These are phyloP conservation scores for Alternaria hordeiaustralica DNA, from an alignment of 2,329 filamentous ascomycete genomes.

Conservation along the genomic window DNA sequence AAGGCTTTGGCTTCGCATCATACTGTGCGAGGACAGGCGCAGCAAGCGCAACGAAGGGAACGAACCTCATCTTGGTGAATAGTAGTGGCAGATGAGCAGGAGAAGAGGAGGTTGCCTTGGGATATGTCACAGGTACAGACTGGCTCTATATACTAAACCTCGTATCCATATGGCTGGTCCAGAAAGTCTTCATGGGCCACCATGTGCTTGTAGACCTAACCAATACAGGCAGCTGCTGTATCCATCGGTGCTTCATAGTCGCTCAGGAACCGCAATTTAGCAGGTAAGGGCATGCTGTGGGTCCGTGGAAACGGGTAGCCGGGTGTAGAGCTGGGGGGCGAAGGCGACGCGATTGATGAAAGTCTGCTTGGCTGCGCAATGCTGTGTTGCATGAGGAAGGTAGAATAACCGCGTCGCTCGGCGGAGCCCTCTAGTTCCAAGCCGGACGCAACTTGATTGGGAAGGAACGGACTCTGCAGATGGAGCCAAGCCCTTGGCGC, in stretches of 20 bases:
- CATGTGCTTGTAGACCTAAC: constrained; percentile 17
- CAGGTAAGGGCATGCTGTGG: constrained; percentile 7
- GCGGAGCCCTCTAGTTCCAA: constrained; percentile 19
- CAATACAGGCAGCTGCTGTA: constrained; percentile 32
- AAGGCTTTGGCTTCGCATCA: constrained; percentile 11
- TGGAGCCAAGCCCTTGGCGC: constrained; percentile 18
- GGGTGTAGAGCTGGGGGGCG: constrained; percentile 17
- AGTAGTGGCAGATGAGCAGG: constrained; percentile 8
- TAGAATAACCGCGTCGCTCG: constrained; percentile 21
- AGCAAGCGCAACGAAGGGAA: constrained; percentile 35
- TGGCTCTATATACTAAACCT: constrained; percentile 28
- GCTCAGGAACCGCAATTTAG: constrained; percentile 23
- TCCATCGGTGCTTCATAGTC: constrained; percentile 7
- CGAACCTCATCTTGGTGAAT: constrained; percentile 36
- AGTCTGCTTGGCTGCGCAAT: constrained; percentile 28
- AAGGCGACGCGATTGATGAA: constrained; percentile 21
- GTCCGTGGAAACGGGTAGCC: constrained; percentile 13
- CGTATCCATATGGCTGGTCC: constrained; percentile 10
- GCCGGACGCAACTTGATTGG: constrained; percentile 31
- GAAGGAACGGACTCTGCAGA: constrained; percentile 29
- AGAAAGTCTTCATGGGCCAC: constrained; percentile 3
- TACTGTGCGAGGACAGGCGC: constrained; percentile 26
- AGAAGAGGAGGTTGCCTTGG: constrained; percentile 15
- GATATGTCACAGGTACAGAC: background rate
- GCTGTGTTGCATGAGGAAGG: constrained; percentile 31